Base-by-base conservation (phyloP, 2,329 filamentous ascomycete species). In the Scedosporium boydii region DNA sequence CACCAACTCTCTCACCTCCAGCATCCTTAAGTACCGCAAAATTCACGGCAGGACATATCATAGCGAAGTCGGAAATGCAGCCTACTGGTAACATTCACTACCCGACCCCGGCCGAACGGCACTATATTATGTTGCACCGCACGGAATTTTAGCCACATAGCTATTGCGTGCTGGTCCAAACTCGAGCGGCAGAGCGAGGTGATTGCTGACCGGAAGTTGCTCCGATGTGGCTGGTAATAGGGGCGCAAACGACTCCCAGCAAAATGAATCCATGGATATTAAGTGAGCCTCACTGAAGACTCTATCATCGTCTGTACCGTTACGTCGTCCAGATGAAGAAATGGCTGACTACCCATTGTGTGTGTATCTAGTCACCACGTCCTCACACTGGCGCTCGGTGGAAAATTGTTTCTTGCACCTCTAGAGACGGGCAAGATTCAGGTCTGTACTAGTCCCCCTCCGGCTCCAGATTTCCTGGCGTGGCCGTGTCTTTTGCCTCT, bases 1-100 rank as follows among this genome's bases (percentile, higher is more conserved):
- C 1, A 73, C 71, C 1, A 66, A 68, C 1, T 74, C 72, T 14
- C 65, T 75, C 2, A 67, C 69, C 1, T 69, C 70, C 4, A 73
- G 70, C 63, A 70, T 74, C 58, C 67, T 68, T 10, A 63, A 69
- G 41, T 72, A 71, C 44, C 68, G 69, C 48, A 65, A 61, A n/a
- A 63, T 73, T 14, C 65, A 73, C 6, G 67, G 69, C 26, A 66
- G 69, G 4, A 64, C 65, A 1, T 72, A 67, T 51, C 67, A 71
- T 23, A 62, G 63, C 0, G 34, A 65, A 3, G 67, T 62, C 29
- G 62, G 66, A 29, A 68, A 70, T 1, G 69, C 67, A 1, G 67
- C 68, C n/a, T 72, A 70, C 48, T 71, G 68, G 41, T 51, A 48
- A 16, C 5, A n/a, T 0, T 29, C 9, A 38, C 4, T n/a, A 4